Base-by-base conservation (phyloP, 331 rosid genomes). In the Malus hybrid region DNA sequence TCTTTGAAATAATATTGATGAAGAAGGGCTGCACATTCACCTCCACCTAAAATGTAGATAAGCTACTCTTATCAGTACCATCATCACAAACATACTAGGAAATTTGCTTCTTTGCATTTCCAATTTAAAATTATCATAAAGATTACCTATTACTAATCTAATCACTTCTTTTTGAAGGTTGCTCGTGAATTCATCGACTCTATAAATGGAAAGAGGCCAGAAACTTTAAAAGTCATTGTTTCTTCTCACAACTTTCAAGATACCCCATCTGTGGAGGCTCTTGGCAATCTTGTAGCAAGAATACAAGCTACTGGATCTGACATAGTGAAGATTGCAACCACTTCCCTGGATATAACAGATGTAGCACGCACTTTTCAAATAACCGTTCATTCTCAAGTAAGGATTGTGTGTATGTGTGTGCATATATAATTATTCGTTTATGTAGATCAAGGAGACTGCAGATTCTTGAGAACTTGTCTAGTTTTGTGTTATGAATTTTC, bases 291-390 rank as follows among this genome's bases (percentile, higher is more conserved):
- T 74, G 99, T 84, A 19, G 99, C 96, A 48, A 81, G 83, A 81
- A 94, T 92, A 80, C 99, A 94, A 82, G 89, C 90, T 69, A 84
- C 87, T 10, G 99, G 99, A 67, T 92, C 99, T 79, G 97, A 94
- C 80, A 89, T 94, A 57, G 99, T 94, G 82, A 94, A 94, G 89
- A 81, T 94, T 69, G 96, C 97, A 24, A 94, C 97, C 24, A 84
- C 96, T 56, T 97, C 99, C 32, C 32, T 88, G 84, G 97, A 92
- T 66, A 86, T 94, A 79, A 85, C 93, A 79, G 99, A 94, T 77
- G 97, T 87, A 61, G 88, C 93, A 27, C 92, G 81, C 22, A 69
- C 90, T 80, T 86, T 92, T 77, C 97, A 94, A 75, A 90, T 90
- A 77, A 88, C 90, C 79, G 90, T 86, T 44, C 89, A 87, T 85